Evolutionary conservation across 495 filamentous ascomycete species (phyloP).

Genomic region (Thermochaetoides thermophila): DNA sequence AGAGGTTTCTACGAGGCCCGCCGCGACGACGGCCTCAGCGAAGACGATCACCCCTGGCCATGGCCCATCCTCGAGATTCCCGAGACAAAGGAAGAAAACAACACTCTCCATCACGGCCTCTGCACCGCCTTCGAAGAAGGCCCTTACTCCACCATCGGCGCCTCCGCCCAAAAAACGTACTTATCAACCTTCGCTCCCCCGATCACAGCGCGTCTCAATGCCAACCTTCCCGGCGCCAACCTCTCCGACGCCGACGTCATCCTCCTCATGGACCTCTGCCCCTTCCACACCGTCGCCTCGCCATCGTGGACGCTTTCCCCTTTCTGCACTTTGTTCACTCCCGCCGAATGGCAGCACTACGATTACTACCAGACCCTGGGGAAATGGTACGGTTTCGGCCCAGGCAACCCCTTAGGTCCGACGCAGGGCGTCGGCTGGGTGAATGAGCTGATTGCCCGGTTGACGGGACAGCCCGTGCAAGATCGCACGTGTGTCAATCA

Average conservation of each 20-base stretch:
- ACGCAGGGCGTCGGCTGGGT: slow-evolving; percentile 74
- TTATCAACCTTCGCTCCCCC: slow-evolving; percentile 40
- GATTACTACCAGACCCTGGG: slow-evolving; percentile 60
- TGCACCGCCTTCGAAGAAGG: slow-evolving; percentile 49
- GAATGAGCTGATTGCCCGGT: slow-evolving; percentile 70
- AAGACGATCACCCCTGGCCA: slow-evolving; percentile 26
- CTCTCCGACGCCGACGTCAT: slow-evolving; percentile 41
- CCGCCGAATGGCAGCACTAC: slow-evolving; percentile 56
- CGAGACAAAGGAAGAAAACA: slow-evolving; percentile 51
- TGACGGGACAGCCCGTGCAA: slow-evolving; percentile 48
- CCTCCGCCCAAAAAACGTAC: slow-evolving; percentile 38
- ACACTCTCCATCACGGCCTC: slow-evolving; percentile 56
- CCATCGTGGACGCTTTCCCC: slow-evolving; percentile 24
- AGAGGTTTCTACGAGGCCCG: slow-evolving; percentile 53
- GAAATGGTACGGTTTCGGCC: slow-evolving; percentile 69
- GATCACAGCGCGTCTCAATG: slow-evolving; percentile 48
- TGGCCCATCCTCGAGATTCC: slow-evolving; percentile 47
- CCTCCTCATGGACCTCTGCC: slow-evolving; percentile 71
- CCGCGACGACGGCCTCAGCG: slow-evolving; percentile 22
- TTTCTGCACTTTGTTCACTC: slow-evolving; percentile 61
- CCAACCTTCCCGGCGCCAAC: slow-evolving; percentile 43
- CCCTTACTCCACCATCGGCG: slow-evolving; percentile 29
- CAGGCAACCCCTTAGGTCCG: slow-evolving; percentile 55
- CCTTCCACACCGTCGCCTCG: slow-evolving; percentile 57
- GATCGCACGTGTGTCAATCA: slow-evolving; percentile 58